phyloP scores from a whole-genome alignment of 805 yeast genomes.

The Candida koratica region DNA sequence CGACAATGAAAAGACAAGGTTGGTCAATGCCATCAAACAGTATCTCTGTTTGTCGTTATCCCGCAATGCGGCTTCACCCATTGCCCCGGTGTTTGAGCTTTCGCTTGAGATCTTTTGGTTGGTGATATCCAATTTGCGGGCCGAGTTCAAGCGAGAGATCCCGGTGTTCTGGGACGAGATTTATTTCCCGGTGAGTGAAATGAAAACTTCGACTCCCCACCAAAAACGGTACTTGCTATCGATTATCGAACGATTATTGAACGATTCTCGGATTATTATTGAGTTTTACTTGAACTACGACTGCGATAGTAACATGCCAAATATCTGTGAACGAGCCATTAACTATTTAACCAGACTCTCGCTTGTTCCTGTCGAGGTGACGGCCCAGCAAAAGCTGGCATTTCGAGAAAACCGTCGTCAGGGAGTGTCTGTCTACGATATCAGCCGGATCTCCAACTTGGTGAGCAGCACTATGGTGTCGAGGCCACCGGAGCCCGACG shows the following conservation, averaged over 20 bases:
- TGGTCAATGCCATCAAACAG: constrained; percentile 78
- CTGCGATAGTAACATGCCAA: constrained; percentile 79
- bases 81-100: constrained; percentile 88
- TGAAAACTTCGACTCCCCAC: constrained; percentile 86
- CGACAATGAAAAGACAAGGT: constrained; percentile 49
- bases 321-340: constrained; percentile 77
- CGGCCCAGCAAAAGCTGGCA: constrained; percentile 60
- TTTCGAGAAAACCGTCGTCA: constrained; percentile 38
- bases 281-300: constrained; percentile 94
- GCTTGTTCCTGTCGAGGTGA: constrained; percentile 64
- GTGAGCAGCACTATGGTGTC: constrained; percentile 64
- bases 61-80: constrained; percentile 87
- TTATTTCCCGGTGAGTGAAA: constrained; percentile 89
- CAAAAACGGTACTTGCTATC: constrained; percentile 85
- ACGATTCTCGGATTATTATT: constrained; percentile 84
- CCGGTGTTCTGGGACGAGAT: constrained; percentile 92
- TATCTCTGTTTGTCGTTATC: constrained; percentile 79
- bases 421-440: constrained; percentile 69
- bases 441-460: constrained; percentile 69
- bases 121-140: constrained; percentile 73
- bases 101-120: constrained; percentile 93
- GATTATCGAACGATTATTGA: constrained; percentile 75
- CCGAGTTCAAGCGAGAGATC: constrained; percentile 86
- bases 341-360: constrained; percentile 74
- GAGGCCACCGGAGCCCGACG: constrained; percentile 53